Base-by-base conservation (phyloP, 345 rosid genomes). In the Garcia nutans region DNA sequence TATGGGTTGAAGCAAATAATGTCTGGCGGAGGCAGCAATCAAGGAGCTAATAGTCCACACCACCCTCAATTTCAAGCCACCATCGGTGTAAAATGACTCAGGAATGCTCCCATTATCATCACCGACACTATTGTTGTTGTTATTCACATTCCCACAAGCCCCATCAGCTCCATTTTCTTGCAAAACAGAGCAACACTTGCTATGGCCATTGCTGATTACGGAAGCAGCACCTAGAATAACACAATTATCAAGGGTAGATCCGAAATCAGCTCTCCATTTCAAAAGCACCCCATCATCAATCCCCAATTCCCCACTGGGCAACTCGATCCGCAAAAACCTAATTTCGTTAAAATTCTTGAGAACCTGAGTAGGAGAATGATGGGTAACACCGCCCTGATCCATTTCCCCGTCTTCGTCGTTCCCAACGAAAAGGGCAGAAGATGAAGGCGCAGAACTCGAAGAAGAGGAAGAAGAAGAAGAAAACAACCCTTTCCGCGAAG, bases 201-300 rank as follows among this genome's bases (percentile, higher is more conserved):
- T 12, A 0, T 28, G 76, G 12, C 41, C 63, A 65, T 79, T 80
- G 78, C 82, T 68, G 52, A 84, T 63, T 2, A 93, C 91, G 0
- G 98, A 91, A 9, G 94, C 31, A 28, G 31, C 31, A 8, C 96
- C 97, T 0, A 92, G 97, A 75, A 93, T 96, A 5, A 92, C 97
- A 15, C 99, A 96, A 17, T 85, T 87, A 68, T 93, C 97, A 45
- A 96, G 91, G 2, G 97, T 93, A 2, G 99, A 96, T 24, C 98
- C 99, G 37, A 93, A 96, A 84, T 91, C 93, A 11, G 99, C 99
- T 77, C 92, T 85, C 99, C 98, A 93, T 82, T 90, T 91, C 80
- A 93, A 78, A 64, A 96, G 66, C 31, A 91, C 92, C 0, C 97
- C 97, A n/a, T 91, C 99, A 17, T 93, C 97, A 56, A 92, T 86